Conservation (phyloP, 148 eudicot genomes). For the Rhododendron ovatum region DNA sequence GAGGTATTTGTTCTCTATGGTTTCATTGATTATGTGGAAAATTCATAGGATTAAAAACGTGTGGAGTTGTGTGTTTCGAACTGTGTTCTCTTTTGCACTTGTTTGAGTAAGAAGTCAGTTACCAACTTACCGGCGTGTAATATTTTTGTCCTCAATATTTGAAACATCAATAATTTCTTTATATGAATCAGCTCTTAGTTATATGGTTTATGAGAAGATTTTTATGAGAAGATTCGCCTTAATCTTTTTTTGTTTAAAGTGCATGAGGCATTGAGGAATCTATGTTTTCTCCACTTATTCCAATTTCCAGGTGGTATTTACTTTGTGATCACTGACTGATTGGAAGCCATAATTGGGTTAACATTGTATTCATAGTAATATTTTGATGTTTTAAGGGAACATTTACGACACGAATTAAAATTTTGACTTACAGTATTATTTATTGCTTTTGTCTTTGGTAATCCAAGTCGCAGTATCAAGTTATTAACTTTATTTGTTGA, state of each 20-base stretch:
- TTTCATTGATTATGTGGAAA: neutral
- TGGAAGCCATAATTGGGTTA: neutral
- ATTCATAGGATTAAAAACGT: neutral
- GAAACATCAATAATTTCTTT: neutral
- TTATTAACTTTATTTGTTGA: neutral
- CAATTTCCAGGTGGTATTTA: neutral
- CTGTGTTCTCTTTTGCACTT: neutral
- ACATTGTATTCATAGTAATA: neutral
- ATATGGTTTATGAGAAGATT: neutral
- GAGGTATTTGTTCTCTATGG: constrained; percentile 7
- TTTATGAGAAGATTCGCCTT: neutral
- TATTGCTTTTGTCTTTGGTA: neutral
- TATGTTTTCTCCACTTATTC: neutral
- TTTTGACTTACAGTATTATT: neutral
- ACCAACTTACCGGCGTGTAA: neutral
- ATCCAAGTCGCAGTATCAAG: neutral
- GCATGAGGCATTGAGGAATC: neutral
- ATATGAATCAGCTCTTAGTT: neutral
- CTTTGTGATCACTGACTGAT: neutral
- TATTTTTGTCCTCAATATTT: neutral
- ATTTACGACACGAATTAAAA: neutral
- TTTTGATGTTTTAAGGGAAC: neutral
- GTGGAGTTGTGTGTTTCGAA: neutral
- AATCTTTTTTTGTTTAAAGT: neutral
- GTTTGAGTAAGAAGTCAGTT: neutral